Evolutionary conservation across 257 asterid genomes (phyloP), one percentile per base, ranked within the genome.

Genomic region (Fraxinus quadrangulata): DNA sequence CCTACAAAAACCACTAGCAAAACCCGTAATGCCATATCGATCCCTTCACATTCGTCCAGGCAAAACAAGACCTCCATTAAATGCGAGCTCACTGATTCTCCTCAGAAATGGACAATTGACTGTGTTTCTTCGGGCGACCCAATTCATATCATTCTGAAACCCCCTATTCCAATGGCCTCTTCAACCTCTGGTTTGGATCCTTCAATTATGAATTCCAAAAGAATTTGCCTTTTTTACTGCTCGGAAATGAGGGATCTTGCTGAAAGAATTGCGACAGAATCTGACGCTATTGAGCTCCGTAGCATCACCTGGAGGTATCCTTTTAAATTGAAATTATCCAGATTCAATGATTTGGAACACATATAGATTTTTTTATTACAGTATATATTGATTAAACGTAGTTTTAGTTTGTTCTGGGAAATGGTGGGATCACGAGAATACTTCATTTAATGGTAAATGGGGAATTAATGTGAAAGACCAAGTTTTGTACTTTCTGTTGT

Each of bases 221-320:
- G 85, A 84, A 88, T 96, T 9, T 92, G 92, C 47, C 91, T 96
- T 24, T 96, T 92, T 77, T 83, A 92, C 83, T 92, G 97, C 84
- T 75, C 96, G 17, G 98, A 96, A 75, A 93, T 93, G 98, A 87
- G 87, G 90, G 92, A 83, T 76, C 94, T 96, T 3, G 99, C 99
- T 2, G 82, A 81, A 12, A 83, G 98, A 47, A 90, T 96, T 19
- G 98, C 98, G 13, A 76, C 96, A 13, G 89, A 96, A 67, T 92
- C 97, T 78, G 99, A 96, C 75, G 86, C 95, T 75, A 89, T 96
- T 86, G 98, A 96, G 88, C 97, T 93, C 72, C 97, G 98, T 1
- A 87, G 79, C 86, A 89, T 96, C 79, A 89, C 79, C 74, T 96
- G 99, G 99, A 90, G 96, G 99, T 96, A 82, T 3, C 40, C 1